Conservation (phyloP, 306 rosid species). For the Arachis hypogaea region DNA sequence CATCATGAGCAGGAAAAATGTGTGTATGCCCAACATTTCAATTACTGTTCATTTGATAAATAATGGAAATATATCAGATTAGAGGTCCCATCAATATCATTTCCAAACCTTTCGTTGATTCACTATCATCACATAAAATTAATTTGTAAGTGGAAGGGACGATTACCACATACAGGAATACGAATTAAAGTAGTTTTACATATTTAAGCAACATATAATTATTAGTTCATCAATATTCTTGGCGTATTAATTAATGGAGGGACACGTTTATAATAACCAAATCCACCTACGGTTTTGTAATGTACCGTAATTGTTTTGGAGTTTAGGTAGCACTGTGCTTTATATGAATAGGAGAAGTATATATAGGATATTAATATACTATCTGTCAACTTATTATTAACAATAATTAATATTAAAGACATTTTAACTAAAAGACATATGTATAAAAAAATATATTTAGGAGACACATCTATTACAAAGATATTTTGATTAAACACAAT, state of each 20-base stretch:
- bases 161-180: conserved; percentile 38
- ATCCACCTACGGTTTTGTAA: neutral
- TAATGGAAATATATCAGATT: conserved; percentile 26
- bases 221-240: conserved; percentile 13
- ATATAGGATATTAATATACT: no score
- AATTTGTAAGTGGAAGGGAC: conserved; percentile 44
- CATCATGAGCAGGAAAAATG: conserved; percentile 17
- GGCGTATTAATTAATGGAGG: conserved; percentile 25
- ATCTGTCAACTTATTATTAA: no score
- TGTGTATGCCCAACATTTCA: conserved; percentile 19
- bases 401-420: no score
- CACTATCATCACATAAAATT: conserved; percentile 18
- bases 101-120: conserved; percentile 6
- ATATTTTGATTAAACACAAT: no score
- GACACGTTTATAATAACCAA: conserved; percentile 6
- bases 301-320: neutral
- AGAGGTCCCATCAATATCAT: conserved; percentile 41
- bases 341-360: neutral
- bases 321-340: neutral
- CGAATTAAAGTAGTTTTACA: conserved; percentile 42
- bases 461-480: no score
- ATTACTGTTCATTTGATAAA: conserved; percentile 31
- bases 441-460: no score
- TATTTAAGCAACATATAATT: conserved; percentile 48
- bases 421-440: no score